phyloP scores from a whole-genome alignment of 1,284 basidiomycete species.

The Puccinia hordei region DNA sequence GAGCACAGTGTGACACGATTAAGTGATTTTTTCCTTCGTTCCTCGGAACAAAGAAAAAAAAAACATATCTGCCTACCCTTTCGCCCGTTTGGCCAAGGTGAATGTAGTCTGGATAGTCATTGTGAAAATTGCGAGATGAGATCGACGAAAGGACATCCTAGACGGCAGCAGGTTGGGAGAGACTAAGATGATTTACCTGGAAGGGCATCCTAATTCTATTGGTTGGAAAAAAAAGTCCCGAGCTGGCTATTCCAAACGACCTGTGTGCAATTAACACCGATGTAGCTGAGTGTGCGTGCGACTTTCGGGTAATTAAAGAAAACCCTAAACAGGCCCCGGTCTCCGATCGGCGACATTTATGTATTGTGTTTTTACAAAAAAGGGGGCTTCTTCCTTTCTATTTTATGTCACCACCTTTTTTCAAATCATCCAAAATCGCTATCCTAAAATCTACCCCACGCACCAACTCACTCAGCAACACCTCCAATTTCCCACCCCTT shows the following conservation, averaged over 20 bases:
- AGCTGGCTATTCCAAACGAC: too few relatives aligned
- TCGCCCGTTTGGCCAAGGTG: slow-evolving; percentile 38
- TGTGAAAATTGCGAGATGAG: neutral
- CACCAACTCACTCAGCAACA: neutral
- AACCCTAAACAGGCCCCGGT: too few relatives aligned
- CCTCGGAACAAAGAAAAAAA: neutral
- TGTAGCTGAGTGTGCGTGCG: too few relatives aligned
- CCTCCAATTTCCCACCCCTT: neutral
- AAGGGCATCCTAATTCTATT: slow-evolving; percentile 23
- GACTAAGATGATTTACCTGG: slow-evolving; percentile 18
- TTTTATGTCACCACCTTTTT: too few relatives aligned
- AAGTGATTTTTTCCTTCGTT: neutral
- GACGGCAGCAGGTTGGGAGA: neutral
- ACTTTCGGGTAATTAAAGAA: too few relatives aligned
- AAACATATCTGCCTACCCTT: slow-evolving; percentile 39
- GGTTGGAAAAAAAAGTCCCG: too few relatives aligned
- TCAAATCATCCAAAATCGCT: neutral
- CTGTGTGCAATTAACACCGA: too few relatives aligned
- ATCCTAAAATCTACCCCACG: neutral
- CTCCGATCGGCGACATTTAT: too few relatives aligned
- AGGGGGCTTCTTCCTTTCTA: neutral
- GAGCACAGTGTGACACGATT: too few relatives aligned
- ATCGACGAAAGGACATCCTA: neutral
- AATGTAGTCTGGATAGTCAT: slow-evolving; percentile 42
- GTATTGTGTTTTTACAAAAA: too few relatives aligned